Conservation (phyloP, 768 basidiomycete genomes). For the Suillus luteus region DNA sequence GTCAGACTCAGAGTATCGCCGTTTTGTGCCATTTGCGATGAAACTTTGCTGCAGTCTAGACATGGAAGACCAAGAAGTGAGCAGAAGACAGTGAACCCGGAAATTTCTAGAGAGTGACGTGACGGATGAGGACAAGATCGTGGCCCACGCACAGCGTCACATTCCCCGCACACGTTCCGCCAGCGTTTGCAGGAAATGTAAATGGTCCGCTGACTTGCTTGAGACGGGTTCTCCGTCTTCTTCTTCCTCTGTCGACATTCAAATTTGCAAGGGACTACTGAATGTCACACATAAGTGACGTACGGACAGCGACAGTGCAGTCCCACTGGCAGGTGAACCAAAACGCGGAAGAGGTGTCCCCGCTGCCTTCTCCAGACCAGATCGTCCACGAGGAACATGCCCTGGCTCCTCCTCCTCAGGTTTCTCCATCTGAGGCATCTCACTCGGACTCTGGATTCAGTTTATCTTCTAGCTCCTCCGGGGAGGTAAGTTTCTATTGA, state of each 20-base stretch:
- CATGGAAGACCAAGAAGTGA: neutral
- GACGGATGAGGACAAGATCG: conserved; percentile 8
- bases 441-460: conserved; percentile 34
- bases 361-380: conserved; percentile 5
- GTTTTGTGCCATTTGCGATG: neutral
- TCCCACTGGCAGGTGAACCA: conserved; percentile 3
- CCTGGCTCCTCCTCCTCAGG: conserved; percentile 7
- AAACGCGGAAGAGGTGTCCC: conserved; percentile 5
- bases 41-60: neutral
- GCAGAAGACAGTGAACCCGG: neutral
- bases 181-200: conserved; percentile 10
- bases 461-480: conserved; percentile 32
- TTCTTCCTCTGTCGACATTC: conserved; percentile 1
- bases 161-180: conserved; percentile 12
- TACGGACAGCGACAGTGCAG: neutral
- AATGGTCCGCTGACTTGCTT: conserved; percentile 5
- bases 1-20: neutral
- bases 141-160: conserved; percentile 11
- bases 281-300: conserved; percentile 9
- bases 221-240: conserved; percentile 10
- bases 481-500: conserved; percentile 30
- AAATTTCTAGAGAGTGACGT: conserved; percentile 11
- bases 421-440: conserved; percentile 21
- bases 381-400: conserved; percentile 8
- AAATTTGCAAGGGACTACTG: conserved; percentile 5